These are phyloP conservation scores for Chaetomium globosum DNA, from an alignment of 2,329 filamentous ascomycete species.

Conservation along the genomic window DNA sequence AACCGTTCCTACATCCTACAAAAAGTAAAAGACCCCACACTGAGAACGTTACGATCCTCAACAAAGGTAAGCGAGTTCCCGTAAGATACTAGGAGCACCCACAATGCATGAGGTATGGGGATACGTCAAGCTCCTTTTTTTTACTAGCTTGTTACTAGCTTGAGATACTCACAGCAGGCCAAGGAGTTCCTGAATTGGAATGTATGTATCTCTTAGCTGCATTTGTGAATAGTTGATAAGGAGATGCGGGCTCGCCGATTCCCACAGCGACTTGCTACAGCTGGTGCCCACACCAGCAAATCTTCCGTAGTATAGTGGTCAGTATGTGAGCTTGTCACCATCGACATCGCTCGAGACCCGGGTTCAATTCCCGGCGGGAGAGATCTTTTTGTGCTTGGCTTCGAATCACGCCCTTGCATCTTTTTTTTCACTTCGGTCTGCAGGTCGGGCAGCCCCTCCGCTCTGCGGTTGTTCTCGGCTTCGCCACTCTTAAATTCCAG, in stretches of 20 bases:
- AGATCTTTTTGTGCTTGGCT: slow-evolving; percentile 16
- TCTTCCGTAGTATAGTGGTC: slow-evolving; percentile 35
- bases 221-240: neutral
- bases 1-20: too few relatives aligned
- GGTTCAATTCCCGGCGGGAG: slow-evolving; percentile 32
- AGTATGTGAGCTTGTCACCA: slow-evolving; percentile 33
- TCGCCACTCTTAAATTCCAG: neutral
- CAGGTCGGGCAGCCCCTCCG: neutral
- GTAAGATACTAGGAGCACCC: neutral
- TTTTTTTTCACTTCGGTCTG: neutral
- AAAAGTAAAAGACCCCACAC: neutral
- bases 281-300: slow-evolving; percentile 31
- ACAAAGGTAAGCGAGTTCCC: neutral
- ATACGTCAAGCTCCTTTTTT: neutral
- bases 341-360: slow-evolving; percentile 29
- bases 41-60: neutral
- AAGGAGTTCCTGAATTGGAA: too few relatives aligned
- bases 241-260: neutral
- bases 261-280: slow-evolving; percentile 24
- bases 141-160: neutral
- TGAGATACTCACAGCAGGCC: too few relatives aligned
- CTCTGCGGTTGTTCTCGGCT: neutral
- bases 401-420: neutral
- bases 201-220: neutral
- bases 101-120: neutral